These are phyloP conservation scores for Keithomyces neogunnii DNA, from an alignment of 2,329 filamentous ascomycete genomes.

Conservation along the genomic window DNA sequence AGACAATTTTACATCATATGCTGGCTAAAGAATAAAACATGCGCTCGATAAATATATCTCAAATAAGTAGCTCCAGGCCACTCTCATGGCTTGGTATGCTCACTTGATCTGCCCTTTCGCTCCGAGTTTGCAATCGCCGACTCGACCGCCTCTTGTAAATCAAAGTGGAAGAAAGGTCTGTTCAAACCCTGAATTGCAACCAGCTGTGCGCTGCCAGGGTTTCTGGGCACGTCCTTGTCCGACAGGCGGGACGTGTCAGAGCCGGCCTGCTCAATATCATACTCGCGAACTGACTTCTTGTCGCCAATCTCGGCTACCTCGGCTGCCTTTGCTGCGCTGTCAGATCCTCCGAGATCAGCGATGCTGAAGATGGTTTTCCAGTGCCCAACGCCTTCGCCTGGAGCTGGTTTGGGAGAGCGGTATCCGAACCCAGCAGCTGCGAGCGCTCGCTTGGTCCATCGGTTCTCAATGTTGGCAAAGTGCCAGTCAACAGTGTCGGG, in stretches of 20 bases:
- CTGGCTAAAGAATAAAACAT: no score
- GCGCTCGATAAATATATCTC: no score
- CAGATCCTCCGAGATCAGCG: slow-evolving; percentile 68
- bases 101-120: slow-evolving; percentile 6
- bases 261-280: slow-evolving; percentile 21
- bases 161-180: slow-evolving; percentile 44
- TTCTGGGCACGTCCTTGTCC: slow-evolving; percentile 19
- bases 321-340: slow-evolving; percentile 44
- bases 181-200: slow-evolving; percentile 37
- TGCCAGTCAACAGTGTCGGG: slow-evolving; percentile 39
- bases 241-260: slow-evolving; percentile 13
- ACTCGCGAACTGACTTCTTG: slow-evolving; percentile 21
- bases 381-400: slow-evolving; percentile 15
- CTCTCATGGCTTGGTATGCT: background rate
- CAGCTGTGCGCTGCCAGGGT: slow-evolving; percentile 21
- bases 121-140: slow-evolving; percentile 30
- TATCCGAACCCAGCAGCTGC: slow-evolving; percentile 45
- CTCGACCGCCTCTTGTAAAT: slow-evolving; percentile 40
- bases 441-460: slow-evolving; percentile 49
- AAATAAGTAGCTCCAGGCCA: background rate
- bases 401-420: slow-evolving; percentile 20
- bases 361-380: slow-evolving; percentile 85
- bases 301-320: slow-evolving; percentile 52
- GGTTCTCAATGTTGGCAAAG: slow-evolving; percentile 43
- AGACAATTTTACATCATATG: no score